Conservation (phyloP, 2,329 filamentous ascomycete species). For the Aquanectria penicillioides region DNA sequence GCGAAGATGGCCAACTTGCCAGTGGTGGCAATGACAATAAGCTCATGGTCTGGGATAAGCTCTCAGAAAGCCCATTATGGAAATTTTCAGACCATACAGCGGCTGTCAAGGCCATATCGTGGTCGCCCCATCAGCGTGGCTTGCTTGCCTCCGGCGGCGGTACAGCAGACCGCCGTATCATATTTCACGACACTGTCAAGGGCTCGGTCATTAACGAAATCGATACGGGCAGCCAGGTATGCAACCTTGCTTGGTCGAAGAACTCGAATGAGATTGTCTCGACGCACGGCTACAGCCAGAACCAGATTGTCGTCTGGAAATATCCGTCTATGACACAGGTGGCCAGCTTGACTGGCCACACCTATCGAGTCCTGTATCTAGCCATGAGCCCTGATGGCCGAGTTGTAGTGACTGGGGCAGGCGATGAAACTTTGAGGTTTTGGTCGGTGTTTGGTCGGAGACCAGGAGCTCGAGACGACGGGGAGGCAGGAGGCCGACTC, state of each 20-base stretch:
- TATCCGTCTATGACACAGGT: constrained; percentile 99
- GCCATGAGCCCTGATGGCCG: constrained; percentile 97
- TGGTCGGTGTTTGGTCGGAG: constrained; percentile 96
- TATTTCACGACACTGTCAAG: constrained; percentile 96
- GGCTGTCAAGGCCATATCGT: constrained; percentile 96
- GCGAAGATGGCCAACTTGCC: constrained; percentile 92
- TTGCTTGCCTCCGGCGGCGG: constrained; percentile 95
- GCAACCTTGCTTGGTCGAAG: constrained; percentile 96
- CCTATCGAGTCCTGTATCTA: constrained; percentile 93
- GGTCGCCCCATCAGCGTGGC: constrained; percentile 95
- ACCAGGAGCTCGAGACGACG: constrained; percentile 75
- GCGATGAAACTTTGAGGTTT: constrained; percentile 94
- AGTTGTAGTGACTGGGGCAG: constrained; percentile 93
- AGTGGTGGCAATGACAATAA: constrained; percentile 99
- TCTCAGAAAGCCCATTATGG: constrained; percentile 90
- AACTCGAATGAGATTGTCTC: constrained; percentile 98
- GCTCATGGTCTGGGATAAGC: constrained; percentile 97
- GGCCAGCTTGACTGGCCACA: constrained; percentile 93
- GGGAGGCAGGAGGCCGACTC: constrained; percentile 70
- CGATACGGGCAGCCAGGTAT: constrained; percentile 98
- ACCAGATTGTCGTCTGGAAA: constrained; percentile 99
- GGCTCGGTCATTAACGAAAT: constrained; percentile 85
- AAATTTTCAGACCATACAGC: constrained; percentile 96
- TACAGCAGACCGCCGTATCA: constrained; percentile 94
- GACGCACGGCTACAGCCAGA: constrained; percentile 96